Evolutionary conservation across 2,329 filamentous ascomycete species (phyloP).

Genomic region (Coniochaeta pulveracea): DNA sequence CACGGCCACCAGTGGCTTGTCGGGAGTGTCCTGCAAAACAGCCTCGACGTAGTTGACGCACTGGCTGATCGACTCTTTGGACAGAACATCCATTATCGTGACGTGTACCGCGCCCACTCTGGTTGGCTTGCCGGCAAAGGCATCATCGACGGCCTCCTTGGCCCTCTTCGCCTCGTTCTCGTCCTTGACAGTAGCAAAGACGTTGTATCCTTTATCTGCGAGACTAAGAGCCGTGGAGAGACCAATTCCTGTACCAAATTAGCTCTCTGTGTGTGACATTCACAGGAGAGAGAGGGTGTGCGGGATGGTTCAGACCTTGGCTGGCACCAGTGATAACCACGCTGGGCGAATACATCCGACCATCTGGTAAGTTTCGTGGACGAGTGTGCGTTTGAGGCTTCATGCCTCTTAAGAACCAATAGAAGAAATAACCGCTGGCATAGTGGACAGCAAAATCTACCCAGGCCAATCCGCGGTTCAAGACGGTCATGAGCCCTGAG

Average conservation of each 20-base stretch:
- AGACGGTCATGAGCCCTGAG: not conserved
- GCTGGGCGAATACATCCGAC: conserved; percentile 4
- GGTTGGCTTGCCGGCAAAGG: not conserved
- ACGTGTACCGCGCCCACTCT: conserved; percentile 3
- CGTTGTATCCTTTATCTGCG: conserved; percentile 5
- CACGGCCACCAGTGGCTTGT: conserved; percentile 5
- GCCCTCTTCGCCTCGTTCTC: conserved; percentile 3
- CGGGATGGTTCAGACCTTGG: conserved; percentile 5
- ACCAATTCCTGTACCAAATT: conserved; percentile 3
- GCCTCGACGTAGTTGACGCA: conserved; percentile 4
- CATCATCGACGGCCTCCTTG: not conserved
- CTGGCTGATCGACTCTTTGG: conserved; percentile 3
- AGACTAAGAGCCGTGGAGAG: conserved; percentile 4
- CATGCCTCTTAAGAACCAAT: conserved; percentile 5
- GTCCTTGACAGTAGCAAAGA: conserved; percentile 6
- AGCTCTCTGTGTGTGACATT: not conserved
- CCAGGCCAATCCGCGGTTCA: conserved; percentile 5
- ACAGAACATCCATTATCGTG: conserved; percentile 5
- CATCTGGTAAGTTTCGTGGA: conserved; percentile 1
- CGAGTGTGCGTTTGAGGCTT: conserved; percentile 7
- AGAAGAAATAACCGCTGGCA: conserved; percentile 6
- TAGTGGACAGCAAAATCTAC: conserved; percentile 5
- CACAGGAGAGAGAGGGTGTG: no score
- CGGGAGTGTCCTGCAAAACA: not conserved
- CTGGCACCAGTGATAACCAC: conserved; percentile 6